Percentiles rank a stretch among this genome's conserved stretches.
Conservation (phyloP, 805 yeast genomes). For the Tetrapisispora fleetii region DNA sequence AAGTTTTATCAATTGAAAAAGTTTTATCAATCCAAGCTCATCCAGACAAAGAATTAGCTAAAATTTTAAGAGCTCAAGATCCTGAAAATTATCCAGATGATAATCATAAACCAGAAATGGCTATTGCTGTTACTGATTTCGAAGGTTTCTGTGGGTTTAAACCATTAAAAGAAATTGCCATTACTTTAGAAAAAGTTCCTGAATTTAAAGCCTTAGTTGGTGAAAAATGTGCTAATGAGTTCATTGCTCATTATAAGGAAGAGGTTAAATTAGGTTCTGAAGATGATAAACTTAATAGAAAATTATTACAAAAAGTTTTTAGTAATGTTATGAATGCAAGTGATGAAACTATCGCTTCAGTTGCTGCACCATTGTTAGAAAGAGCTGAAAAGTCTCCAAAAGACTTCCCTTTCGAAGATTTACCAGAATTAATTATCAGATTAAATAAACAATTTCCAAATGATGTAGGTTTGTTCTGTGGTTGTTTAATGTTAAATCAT, state of each 20-base stretch:
- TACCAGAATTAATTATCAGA: constrained; percentile 67
- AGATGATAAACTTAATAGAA: constrained; percentile 50
- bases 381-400: constrained; percentile 54
- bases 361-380: constrained; percentile 55
- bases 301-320: constrained; percentile 64
- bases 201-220: constrained; percentile 71
- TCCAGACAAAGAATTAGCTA: constrained; percentile 83
- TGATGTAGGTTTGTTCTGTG: constrained; percentile 94
- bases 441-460: constrained; percentile 82
- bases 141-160: constrained; percentile 98
- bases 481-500: constrained; percentile 86
- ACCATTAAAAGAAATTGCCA: constrained; percentile 70
- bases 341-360: constrained; percentile 44
- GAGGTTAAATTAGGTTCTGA: constrained; percentile 38
- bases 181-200: constrained; percentile 59
- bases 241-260: constrained; percentile 38
- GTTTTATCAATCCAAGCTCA: constrained; percentile 96
- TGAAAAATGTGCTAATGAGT: constrained; percentile 43
- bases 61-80: constrained; percentile 64
- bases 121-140: constrained; percentile 88
- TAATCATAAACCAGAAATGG: constrained; percentile 99
- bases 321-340: constrained; percentile 74
- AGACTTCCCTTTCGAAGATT: constrained; percentile 40
- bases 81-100: constrained; percentile 95
- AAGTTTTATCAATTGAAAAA: constrained; percentile 85